Evolutionary conservation across 805 yeast species (phyloP), one percentile per base, ranked within the genome.

Genomic region (Saccharomyces mikatae): DNA sequence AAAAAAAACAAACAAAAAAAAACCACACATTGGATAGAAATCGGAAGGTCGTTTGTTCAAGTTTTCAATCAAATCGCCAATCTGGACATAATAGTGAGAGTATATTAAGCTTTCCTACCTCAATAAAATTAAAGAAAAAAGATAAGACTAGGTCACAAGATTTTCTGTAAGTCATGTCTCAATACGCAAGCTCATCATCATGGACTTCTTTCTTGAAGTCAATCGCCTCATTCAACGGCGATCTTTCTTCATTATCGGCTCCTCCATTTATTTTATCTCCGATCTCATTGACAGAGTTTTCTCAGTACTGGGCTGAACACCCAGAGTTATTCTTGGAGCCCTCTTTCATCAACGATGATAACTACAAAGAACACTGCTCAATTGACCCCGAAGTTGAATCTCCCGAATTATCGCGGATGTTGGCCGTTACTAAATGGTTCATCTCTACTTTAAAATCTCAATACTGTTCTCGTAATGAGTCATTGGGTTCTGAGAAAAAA

Each of bases 211-310:
- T 92, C 67, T 77, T 94, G 62, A 89, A 89, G 73, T 89, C 96
- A 47, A 82, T 92, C 62, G 95, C 97, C 31, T 83, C 95, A 5
- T 94, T 89, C 72, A 91, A 91, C 63, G 97, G 97, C 46, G 99
- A 94, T 69, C 76, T 94, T 58, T 89, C 97, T 17, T 84, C 96
- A 2, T 76, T 94, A 66, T 91, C 99, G 2, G 99, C 99, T 5
- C 99, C 99, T 17, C 97, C 99, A 3, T 94, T 94, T 74, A 94
- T 94, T 60, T 77, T 94, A 60, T 88, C 97, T 5, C 90, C 97
- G 27, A 85, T 88, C 10, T 91, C 97, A 1, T 78, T 89, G 63
- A 83, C 83, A 32, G 99, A 92, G 74, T 92, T 88, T 72, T 88
- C 97, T 13, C 92, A 89, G 71, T 94, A 89, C 74, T 92, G 98